Base-by-base conservation (phyloP, 2,329 filamentous ascomycete species). In the Fusarium liriodendri region DNA sequence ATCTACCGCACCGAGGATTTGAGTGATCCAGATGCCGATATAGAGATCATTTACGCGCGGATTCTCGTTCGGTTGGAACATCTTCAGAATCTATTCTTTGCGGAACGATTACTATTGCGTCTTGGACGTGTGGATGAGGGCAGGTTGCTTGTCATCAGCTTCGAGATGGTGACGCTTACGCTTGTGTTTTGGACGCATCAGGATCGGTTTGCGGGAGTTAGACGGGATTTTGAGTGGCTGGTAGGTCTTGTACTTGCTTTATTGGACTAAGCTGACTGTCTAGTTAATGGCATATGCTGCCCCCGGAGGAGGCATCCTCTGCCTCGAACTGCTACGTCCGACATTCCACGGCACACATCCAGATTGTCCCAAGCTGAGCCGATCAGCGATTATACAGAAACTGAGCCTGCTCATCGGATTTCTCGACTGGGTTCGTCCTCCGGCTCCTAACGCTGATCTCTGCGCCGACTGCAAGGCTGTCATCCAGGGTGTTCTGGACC, bases 21-120 rank as follows among this genome's bases (percentile, higher is more conserved):
- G 1, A 80, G 83, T 13, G 76, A 83, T 9, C 77, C 76, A 0
- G 75, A 79, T 1, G 42, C 80, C 1, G 71, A 81, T 6, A 67
- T 81, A 0, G 71, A 80, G 0, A 76, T 79, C 0, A 69, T 88
- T 0, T 87, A 87, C 61, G 81, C 82, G 6, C 81, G 86, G 3
- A 83, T 88, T 16, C 77, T 90, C 1, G 78, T 88, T 1, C 82
- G 83, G 3, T 82, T 90, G 3, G 84, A 87, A 25, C 85, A 89
- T 54, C 79, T 90, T 0, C 87, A 90, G 47, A 91, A 90, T 42
- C 81, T 89, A 4, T 91, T 92, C 66, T 85, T 92, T 11, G 81
- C 91, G 7, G 87, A 91, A 65, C 83, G 90, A 18, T 83, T 91
- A 0, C 79, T 91, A 10, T 82, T 88, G 25, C 88, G 87, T 20